Evolutionary conservation across 2,329 filamentous ascomycete species (phyloP).

Genomic region (Cytospora chrysosperma): DNA sequence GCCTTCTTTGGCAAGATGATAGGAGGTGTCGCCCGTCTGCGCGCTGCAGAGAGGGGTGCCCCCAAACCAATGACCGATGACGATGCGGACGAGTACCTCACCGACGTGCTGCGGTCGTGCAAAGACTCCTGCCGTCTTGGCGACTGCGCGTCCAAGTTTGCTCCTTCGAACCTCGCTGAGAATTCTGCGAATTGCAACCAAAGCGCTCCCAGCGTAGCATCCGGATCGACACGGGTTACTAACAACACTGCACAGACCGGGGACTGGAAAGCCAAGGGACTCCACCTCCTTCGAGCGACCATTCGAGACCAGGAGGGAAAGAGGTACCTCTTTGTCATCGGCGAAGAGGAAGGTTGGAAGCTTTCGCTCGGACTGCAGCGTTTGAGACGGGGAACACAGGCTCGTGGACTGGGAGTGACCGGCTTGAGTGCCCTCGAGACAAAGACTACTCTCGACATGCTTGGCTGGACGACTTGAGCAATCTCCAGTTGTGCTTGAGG

Average conservation of each 20-base stretch:
- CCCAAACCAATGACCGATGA: conserved; percentile 57
- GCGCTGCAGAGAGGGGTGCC: conserved; percentile 48
- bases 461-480: conserved; percentile 48
- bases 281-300: conserved; percentile 63
- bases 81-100: conserved; percentile 65
- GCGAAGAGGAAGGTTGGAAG: conserved; percentile 68
- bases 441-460: conserved; percentile 53
- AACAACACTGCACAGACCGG: conserved; percentile 46
- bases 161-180: conserved; percentile 8
- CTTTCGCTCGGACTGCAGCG: conserved; percentile 60
- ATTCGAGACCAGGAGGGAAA: conserved; percentile 66
- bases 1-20: conserved; percentile 46
- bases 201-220: conserved; percentile 25
- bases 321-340: conserved; percentile 63
- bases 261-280: conserved; percentile 53
- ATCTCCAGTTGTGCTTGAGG: not conserved
- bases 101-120: conserved; percentile 63
- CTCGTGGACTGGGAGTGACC: conserved; percentile 57
- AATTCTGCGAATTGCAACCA: conserved; percentile 4
- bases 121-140: conserved; percentile 61
- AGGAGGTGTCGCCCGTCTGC: conserved; percentile 42
- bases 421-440: conserved; percentile 56
- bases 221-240: conserved; percentile 33
- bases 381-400: conserved; percentile 59
- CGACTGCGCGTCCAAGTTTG: conserved; percentile 45